phyloP scores from a whole-genome alignment of 192 early-diverging fungal genomes.

The Podila epigama region DNA sequence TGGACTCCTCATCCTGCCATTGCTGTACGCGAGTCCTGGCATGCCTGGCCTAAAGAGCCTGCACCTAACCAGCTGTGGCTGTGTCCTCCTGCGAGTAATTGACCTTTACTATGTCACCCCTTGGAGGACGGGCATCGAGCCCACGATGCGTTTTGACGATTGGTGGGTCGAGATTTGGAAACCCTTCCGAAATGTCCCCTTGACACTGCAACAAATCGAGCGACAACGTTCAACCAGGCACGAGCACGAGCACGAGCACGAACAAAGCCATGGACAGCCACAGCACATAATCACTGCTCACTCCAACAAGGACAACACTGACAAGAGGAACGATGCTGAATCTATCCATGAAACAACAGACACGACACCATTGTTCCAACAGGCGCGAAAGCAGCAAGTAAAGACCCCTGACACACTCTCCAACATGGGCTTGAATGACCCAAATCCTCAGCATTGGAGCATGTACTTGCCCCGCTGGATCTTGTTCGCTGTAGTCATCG shows the following conservation, averaged over 20 bases:
- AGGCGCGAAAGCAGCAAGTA: not conserved
- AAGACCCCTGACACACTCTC: constrained; percentile 6
- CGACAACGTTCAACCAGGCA: not conserved
- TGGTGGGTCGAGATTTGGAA: constrained; percentile 39
- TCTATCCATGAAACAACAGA: not conserved
- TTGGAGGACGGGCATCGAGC: constrained; percentile 44
- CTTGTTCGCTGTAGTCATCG: constrained; percentile 21
- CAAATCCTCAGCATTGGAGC: constrained; percentile 43
- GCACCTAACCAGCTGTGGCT: constrained; percentile 22
- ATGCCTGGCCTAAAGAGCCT: constrained; percentile 12
- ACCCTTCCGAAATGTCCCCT: constrained; percentile 40
- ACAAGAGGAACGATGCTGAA: not conserved
- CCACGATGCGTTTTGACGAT: constrained; percentile 28
- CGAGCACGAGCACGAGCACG: not conserved
- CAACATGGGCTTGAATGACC: constrained; percentile 8
- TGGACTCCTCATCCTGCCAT: constrained; percentile 15
- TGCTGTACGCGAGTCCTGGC: constrained; percentile 6
- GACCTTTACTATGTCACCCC: constrained; percentile 40
- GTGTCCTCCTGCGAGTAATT: constrained; percentile 33
- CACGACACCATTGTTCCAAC: not conserved
- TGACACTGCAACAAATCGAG: constrained; percentile 35
- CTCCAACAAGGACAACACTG: not conserved
- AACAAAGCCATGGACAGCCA: not conserved
- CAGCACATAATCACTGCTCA: too few relatives aligned
- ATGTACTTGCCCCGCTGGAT: constrained; percentile 36